Conservation (phyloP, 2,329 filamentous ascomycete species). For the Aspergillus tamarii region DNA sequence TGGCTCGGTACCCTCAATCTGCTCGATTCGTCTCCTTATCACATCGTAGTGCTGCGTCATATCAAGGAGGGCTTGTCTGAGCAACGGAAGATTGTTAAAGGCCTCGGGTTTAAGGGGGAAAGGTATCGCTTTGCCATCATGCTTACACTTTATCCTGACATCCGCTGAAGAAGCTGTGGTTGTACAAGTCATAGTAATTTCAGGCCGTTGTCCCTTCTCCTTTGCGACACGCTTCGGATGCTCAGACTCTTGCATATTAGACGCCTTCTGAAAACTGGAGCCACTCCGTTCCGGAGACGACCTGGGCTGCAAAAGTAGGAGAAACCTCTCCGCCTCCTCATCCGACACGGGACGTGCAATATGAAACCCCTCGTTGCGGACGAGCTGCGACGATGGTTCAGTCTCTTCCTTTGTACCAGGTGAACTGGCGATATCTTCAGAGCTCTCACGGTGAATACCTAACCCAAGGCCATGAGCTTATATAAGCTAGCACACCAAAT, state of each 20-base stretch:
- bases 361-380: neutral
- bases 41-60: neutral
- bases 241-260: neutral
- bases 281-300: neutral
- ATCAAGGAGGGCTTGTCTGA: constrained; percentile 7
- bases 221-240: neutral
- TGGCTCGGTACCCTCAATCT: neutral
- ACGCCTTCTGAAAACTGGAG: neutral
- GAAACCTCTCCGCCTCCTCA: neutral
- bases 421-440: neutral
- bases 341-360: neutral
- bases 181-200: neutral
- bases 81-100: constrained; percentile 8
- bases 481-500: neutral
- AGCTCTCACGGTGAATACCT: neutral
- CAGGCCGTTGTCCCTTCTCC: neutral
- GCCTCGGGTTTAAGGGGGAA: constrained; percentile 17
- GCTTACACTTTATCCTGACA: neutral
- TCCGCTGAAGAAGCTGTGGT: neutral
- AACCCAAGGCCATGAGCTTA: neutral
- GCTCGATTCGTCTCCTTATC: neutral
- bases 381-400: neutral
- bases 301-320: neutral
- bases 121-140: constrained; percentile 12
- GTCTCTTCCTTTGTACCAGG: neutral